Conservation (phyloP, 495 filamentous ascomycete genomes). For the Friedmanniomyces endolithicus region DNA sequence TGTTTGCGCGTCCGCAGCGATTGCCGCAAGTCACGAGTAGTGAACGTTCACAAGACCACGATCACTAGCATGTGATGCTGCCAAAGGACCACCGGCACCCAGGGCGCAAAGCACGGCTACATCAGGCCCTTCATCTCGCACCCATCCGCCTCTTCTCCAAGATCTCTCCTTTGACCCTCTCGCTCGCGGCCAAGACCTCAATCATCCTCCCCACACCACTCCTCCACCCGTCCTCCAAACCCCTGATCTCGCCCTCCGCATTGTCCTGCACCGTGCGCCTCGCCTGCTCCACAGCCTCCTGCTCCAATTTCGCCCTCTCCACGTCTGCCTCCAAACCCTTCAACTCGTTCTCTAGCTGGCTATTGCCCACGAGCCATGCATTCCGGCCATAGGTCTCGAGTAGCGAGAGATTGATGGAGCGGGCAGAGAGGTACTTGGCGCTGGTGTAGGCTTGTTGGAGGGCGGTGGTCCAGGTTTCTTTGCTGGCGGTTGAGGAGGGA, state of each 20-base stretch:
- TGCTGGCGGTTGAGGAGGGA: constrained; percentile 18
- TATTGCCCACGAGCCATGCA: constrained; percentile 79
- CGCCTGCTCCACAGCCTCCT: constrained; percentile 58
- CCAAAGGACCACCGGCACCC: not conserved
- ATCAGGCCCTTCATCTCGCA: constrained; percentile 3
- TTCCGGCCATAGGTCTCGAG: constrained; percentile 76
- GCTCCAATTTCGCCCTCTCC: constrained; percentile 46
- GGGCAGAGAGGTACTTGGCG: constrained; percentile 50
- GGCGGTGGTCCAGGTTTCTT: constrained; percentile 24
- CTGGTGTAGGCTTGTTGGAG: constrained; percentile 46
- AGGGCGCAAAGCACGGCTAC: not conserved
- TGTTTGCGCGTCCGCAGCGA: too few relatives aligned
- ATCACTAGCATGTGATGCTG: not conserved
- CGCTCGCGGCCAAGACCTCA: constrained; percentile 57
- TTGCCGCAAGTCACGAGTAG: too few relatives aligned
- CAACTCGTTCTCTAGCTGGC: constrained; percentile 61
- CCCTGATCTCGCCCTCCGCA: constrained; percentile 51
- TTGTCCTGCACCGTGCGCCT: constrained; percentile 59
- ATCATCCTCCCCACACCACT: constrained; percentile 36
- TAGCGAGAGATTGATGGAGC: constrained; percentile 57
- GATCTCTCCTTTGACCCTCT: constrained; percentile 53
- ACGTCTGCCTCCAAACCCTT: constrained; percentile 65
- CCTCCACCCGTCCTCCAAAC: constrained; percentile 55
- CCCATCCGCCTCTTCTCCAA: constrained; percentile 40
- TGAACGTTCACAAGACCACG: too few relatives aligned